A percentile compares a stretch with the other conserved stretches of the same genome.
Conservation (phyloP, 345 rosid genomes). For the Populus tremula region DNA sequence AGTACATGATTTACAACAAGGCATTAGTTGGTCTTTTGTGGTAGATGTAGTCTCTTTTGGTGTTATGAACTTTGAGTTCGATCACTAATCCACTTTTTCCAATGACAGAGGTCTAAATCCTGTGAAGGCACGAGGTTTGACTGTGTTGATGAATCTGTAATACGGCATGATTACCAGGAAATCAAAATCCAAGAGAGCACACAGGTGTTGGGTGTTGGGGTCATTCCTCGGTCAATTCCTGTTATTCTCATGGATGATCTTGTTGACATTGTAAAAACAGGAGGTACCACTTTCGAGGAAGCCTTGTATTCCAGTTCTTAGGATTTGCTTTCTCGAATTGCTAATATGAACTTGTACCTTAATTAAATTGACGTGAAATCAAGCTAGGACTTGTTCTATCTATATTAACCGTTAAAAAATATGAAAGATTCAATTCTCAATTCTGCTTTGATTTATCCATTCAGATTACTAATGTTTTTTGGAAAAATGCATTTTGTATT, state of each 20-base stretch:
- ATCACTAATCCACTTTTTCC: conserved; percentile 10
- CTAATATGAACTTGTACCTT: neutral
- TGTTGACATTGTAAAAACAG: conserved; percentile 92
- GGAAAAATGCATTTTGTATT: neutral
- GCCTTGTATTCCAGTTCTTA: neutral
- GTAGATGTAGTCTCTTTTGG: conserved; percentile 1
- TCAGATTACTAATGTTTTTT: neutral
- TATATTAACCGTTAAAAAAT: neutral
- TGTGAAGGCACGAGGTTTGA: conserved; percentile 82
- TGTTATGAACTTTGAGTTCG: neutral
- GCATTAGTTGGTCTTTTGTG: neutral
- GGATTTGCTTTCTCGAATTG: neutral
- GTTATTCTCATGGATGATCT: conserved; percentile 84
- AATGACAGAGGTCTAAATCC: conserved; percentile 55
- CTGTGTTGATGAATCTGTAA: conserved; percentile 56
- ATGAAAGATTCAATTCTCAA: neutral
- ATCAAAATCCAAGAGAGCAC: conserved; percentile 94
- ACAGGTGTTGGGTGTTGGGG: conserved; percentile 87
- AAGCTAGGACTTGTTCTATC: neutral
- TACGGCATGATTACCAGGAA: conserved; percentile 91
- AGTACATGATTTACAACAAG: neutral
- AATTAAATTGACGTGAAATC: neutral
- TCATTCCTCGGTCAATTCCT: conserved; percentile 83
- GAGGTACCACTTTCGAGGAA: conserved; percentile 54
- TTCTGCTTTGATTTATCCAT: neutral